phyloP scores from a whole-genome alignment of 1,284 basidiomycete species.

The Vanrija sp. region DNA sequence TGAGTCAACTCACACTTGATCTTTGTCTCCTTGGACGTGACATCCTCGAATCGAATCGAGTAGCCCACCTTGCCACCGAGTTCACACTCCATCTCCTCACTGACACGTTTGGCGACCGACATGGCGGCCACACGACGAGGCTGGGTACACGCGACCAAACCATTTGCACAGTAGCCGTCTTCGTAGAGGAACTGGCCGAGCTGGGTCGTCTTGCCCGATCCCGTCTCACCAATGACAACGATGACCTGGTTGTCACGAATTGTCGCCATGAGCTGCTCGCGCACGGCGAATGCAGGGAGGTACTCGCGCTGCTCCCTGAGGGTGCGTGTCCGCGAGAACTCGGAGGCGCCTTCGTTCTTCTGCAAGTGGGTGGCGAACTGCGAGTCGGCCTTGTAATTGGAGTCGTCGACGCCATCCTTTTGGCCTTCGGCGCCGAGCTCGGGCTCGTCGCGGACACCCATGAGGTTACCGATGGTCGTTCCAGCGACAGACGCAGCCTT shows the following conservation, averaged over 20 bases:
- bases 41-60: conserved; percentile 96
- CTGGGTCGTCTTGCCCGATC: conserved; percentile 93
- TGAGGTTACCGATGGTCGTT: conserved; percentile 89
- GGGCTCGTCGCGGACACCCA: conserved; percentile 95
- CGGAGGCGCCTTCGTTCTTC: conserved; percentile 68
- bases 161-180: conserved; percentile 85
- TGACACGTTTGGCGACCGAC: conserved; percentile 98
- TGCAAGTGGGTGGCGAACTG: conserved; percentile 93
- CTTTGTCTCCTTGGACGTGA: conserved; percentile 82
- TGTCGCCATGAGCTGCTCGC: conserved; percentile 84
- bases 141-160: conserved; percentile 92
- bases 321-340: conserved; percentile 76
- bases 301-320: conserved; percentile 95
- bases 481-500: conserved; percentile 90
- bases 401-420: conserved; percentile 58
- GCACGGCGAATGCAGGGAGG: conserved; percentile 93
- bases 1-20: conserved; percentile 72
- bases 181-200: conserved; percentile 89
- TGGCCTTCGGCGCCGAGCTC: conserved; percentile 57
- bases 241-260: conserved; percentile 95
- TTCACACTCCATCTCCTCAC: conserved; percentile 84
- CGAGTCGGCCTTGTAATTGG: conserved; percentile 86
- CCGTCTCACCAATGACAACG: conserved; percentile 92
- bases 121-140: conserved; percentile 96
- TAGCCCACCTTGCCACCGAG: conserved; percentile 88